phyloP scores from a whole-genome alignment of 306 rosid species.

The Cicer pinnatifidum region DNA sequence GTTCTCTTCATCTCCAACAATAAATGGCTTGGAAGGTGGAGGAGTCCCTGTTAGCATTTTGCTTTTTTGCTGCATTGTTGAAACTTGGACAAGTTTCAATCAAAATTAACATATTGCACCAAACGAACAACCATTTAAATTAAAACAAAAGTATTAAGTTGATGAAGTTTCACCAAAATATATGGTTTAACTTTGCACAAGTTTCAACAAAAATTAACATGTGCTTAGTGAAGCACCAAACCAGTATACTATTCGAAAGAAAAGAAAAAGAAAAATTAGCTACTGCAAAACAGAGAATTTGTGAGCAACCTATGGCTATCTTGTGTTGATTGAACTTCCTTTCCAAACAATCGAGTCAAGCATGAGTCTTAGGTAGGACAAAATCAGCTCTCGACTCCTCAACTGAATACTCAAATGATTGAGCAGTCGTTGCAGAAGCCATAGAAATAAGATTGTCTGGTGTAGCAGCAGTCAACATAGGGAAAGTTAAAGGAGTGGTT shows the following conservation, averaged over 20 bases:
- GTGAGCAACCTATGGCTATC: constrained; percentile 30
- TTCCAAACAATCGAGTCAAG: constrained; percentile 37
- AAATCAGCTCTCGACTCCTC: constrained; percentile 70
- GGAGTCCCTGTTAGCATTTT: constrained; percentile 51
- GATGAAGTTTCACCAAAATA: background rate
- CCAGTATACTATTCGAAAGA: background rate
- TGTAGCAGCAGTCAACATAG: constrained; percentile 56
- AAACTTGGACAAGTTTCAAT: constrained; percentile 24
- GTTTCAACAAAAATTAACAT: constrained; percentile 24
- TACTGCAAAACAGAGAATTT: constrained; percentile 32
- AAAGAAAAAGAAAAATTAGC: background rate
- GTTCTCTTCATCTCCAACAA: constrained; percentile 49
- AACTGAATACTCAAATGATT: constrained; percentile 57
- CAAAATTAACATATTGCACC: constrained; percentile 24
- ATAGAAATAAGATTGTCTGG: constrained; percentile 51
- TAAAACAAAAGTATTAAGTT: background rate
- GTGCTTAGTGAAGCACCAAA: constrained; percentile 32
- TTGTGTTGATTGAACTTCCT: constrained; percentile 11
- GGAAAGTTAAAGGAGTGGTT: constrained; percentile 59
- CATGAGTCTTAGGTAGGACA: constrained; percentile 40
- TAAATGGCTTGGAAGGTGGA: constrained; percentile 51
- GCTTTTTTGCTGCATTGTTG: constrained; percentile 21
- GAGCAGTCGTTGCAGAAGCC: constrained; percentile 34
- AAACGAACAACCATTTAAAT: background rate
- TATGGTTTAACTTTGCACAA: constrained; percentile 4